Evolutionary conservation across 441 rosid species (phyloP), one percentile per base, ranked within the genome.

Genomic region (Erysimum cheiri): DNA sequence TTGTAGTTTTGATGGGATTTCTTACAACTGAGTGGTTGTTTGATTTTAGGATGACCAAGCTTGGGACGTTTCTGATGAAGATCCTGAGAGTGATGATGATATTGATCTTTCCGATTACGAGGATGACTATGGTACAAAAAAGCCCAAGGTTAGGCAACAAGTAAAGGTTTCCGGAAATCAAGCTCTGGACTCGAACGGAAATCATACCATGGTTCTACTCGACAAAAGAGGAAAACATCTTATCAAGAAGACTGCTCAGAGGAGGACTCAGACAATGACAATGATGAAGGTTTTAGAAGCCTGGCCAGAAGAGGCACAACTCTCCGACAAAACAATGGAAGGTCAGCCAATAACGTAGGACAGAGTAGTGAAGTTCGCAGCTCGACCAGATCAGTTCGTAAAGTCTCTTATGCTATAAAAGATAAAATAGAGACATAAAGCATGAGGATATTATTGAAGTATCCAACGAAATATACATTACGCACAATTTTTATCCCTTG

Each of bases 321-420:
- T 80, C 69, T 82, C 55, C 86, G 91, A 36, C 89, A 91, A 82
- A 83, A 75, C 68, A 87, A 79, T 82, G 88, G 82, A 57, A 82
- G 84, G 61, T 85, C 86, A 26, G 74, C 83, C 46, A 56, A 75
- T 76, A 48, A 59, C 47, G 70, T 61, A 60, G 91, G 87, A 70
- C 87, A 87, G 70, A 80, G 80, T 78, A 87, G 67, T 67, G 98
- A 96, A 79, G 90, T 91, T 58, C 97, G 99, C 70, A 87, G 88
- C 71, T 96, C 99, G 64, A 84, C 81, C 77, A 83, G 99, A 84
- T 86, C 98, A 41, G 88, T 87, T 71, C 91, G 97, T 64, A 96
- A 93, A 84, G 98, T 96, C 40, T 96, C 99, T 33, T 96, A 96
- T 85, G 98, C 85, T n/a, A n/a, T n/a, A n/a, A n/a, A n/a, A n/a